Base-by-base conservation (phyloP, 1,139 yeast species). In the Candida neerlandica region DNA sequence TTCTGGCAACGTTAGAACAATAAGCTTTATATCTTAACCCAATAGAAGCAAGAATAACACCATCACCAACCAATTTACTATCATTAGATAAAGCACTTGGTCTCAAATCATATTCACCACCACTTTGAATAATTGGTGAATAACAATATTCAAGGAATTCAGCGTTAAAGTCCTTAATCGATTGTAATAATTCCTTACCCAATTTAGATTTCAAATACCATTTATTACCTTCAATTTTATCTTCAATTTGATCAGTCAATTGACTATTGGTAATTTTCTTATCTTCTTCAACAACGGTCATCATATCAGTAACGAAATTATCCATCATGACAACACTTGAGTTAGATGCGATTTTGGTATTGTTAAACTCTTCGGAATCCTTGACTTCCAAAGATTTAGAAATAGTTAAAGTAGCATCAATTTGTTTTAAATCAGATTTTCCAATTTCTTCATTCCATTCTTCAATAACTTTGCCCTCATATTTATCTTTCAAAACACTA, bases 121-220 rank as follows among this genome's bases (percentile, higher is more conserved):
- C 96, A 59, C 96, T 86, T 69, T 92, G 96, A 51, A 94, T 80
- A 50, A 90, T 88, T 29, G 99, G 98, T 44, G 91, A 84, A 67
- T 90, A 91, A 59, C 97, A 89, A 97, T 97, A 94, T 67, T 94
- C 98, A 34, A 94, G 71, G 55, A 84, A 82, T 54, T 83, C 85
- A 3, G 87, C 76, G 61, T 90, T 96, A 58, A 90, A 87, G 49
- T 83, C 84, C 44, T 72, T 62, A 49, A 63, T 58, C 34, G 70
- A 72, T 39, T 71, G 77, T 53, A 73, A 65, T 30, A 80, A 64
- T 51, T 78, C 80, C 57, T 84, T 77, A 55, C 87, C 92, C 43
- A 81, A 64, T 9, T 84, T 78, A 9, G 82, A 67, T 60, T 86
- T 87, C 57, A 78, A 69, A 66, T 86, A 82, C 75, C 90, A 88